Base-by-base conservation (phyloP, 306 rosid species). In the Sophora flavescens region DNA sequence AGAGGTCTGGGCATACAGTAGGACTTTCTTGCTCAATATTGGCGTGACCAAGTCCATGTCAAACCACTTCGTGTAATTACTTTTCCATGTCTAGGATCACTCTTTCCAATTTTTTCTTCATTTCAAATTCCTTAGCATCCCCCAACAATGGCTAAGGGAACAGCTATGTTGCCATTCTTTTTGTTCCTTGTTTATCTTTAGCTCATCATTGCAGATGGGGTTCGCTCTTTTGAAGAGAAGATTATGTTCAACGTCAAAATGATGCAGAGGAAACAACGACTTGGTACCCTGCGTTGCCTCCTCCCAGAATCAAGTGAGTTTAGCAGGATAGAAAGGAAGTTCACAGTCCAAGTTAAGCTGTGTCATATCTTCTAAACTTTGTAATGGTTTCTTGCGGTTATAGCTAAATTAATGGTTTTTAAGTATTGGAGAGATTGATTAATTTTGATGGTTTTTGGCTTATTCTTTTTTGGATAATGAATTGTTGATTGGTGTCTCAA, bases 241-340 rank as follows among this genome's bases (percentile, higher is more conserved):
- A 85, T 80, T 76, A 30, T 66, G 45, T 87, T 94, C 86, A 44
- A 77, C 26, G 74, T 84, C 42, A 86, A 74, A 67, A 76, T 70
- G 53, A 42, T 71, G 77, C 80, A 73, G 51, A 51, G 67, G 54
- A 72, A 72, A 16, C 83, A 73, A 5, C 71, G 67, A 61, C 63
- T 45, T 54, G 35, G 56, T 59, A 18, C 39, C 57, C 65, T 52
- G 6, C 64, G 67, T 66, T 77, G 88, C 68, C 63, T 80, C 85
- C 85, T 80, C 36, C 88, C 83, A 2, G 83, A 80, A 77, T 84
- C n/a, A n/a, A n/a, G n/a, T n/a, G n/a, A n/a, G n/a, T n/a, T n/a
- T n/a, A n/a, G n/a, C n/a, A n/a, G n/a, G n/a, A n/a, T n/a, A n/a
- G n/a, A n/a, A n/a, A n/a, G n/a, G n/a, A n/a, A n/a, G n/a, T n/a